Evolutionary conservation across 805 yeast genomes (phyloP).

Genomic region (Limtongia smithiae): DNA sequence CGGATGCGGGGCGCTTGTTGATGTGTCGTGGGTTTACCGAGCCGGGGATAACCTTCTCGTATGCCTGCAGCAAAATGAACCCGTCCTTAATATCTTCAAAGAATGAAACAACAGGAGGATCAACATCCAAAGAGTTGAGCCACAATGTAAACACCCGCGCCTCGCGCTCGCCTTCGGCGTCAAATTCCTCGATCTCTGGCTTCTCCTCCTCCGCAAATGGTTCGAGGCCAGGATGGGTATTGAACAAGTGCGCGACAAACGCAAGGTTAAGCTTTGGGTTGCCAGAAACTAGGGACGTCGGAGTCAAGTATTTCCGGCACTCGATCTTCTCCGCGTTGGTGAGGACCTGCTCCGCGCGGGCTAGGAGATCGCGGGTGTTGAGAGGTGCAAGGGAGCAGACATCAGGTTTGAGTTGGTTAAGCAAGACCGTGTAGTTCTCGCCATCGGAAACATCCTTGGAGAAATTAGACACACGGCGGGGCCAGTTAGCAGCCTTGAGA

Average conservation of each 20-base stretch:
- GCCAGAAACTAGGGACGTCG: constrained; percentile 88
- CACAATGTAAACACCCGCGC: constrained; percentile 97
- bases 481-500: constrained; percentile 86
- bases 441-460: constrained; percentile 88
- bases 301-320: constrained; percentile 91
- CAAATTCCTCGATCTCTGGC: constrained; percentile 95
- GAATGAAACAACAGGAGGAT: constrained; percentile 85
- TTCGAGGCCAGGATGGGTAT: constrained; percentile 94
- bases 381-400: constrained; percentile 79
- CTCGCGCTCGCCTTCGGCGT: constrained; percentile 99
- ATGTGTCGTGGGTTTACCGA: constrained; percentile 73
- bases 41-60: constrained; percentile 93
- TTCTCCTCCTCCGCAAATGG: constrained; percentile 89
- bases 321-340: constrained; percentile 84
- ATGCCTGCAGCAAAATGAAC: constrained; percentile 80
- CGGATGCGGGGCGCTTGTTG: constrained; percentile 76
- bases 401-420: constrained; percentile 84
- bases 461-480: constrained; percentile 81
- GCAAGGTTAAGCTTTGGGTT: constrained; percentile 96
- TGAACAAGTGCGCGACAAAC: constrained; percentile 94
- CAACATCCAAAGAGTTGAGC: constrained; percentile 94
- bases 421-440: constrained; percentile 85
- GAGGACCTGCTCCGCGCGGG: constrained; percentile 84
- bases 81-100: constrained; percentile 97
- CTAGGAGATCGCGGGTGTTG: constrained; percentile 65